Base-by-base conservation (phyloP, 2,329 filamentous ascomycete genomes). In the Neospermospora avenae region DNA sequence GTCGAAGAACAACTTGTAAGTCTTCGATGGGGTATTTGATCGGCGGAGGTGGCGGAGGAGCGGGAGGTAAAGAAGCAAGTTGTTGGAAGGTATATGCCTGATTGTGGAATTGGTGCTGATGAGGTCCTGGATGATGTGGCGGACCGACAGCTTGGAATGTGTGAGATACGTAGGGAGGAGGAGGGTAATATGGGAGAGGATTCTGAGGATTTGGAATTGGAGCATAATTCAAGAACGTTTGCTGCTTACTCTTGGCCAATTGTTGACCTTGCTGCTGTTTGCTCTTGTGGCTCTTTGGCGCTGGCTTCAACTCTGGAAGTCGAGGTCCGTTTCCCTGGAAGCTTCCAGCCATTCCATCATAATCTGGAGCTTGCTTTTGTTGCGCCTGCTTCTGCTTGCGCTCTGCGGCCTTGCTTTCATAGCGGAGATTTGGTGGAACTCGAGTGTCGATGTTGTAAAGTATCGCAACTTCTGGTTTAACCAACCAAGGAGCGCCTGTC, bases 1-100 rank as follows among this genome's bases (percentile, higher is more conserved):
- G 77, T 59, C 84, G 84, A 1, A 88, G 87, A 22, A 87, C 82
- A 24, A 98, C 80, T 67, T 96, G 89, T 52, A 98, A 77, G 75
- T 99, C 95, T 70, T 99, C 95, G 63, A 96, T 96, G 0, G 95
- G 95, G 73, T 97, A 98, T 72, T 96, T 97, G 63, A 95, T 88
- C 1, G 87, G 84, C 0, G 90, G 89, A 2, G 89, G 88, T 6
- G 87, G 84, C 0, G 87, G 83, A 3, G 85, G 84, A 1, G 81
- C 78, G n/a, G 80, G 81, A 5, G 76, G 75, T 53, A 74, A 67
- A 22, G 78, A 76, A 20, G 78, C 78, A 39, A 79, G 76, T 28
- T 80, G 76, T 51, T 80, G 71, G 68, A 77, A 79, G 45, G 77
- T 77, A 65, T 68, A 73, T 77, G 63, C 77, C 77, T 63, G 57